Percentiles rank a stretch among this genome's conserved stretches.
phyloP scores from a whole-genome alignment of 331 rosid genomes.

The Malus hybrid region DNA sequence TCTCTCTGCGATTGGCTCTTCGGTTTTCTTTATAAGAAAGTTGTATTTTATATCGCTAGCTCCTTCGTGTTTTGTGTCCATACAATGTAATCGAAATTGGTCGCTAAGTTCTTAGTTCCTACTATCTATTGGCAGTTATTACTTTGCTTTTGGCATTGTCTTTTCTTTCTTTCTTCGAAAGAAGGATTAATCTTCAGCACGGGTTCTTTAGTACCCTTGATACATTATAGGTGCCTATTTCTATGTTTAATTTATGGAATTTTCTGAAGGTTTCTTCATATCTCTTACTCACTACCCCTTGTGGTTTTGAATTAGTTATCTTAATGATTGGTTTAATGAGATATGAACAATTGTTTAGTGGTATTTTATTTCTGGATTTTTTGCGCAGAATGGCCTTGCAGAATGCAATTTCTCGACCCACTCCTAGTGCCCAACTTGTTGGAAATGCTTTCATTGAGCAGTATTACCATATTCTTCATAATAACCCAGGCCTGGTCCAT shows the following conservation, averaged over 20 bases:
- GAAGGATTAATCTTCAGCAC: background rate
- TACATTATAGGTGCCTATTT: background rate
- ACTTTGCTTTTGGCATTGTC: background rate
- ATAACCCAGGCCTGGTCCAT: slow-evolving; percentile 80
- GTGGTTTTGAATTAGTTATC: background rate
- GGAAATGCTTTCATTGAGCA: slow-evolving; percentile 96
- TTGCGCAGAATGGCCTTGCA: slow-evolving; percentile 54
- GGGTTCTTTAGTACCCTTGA: background rate
- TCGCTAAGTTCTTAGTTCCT: background rate
- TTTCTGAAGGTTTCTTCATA: background rate
- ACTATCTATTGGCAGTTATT: background rate
- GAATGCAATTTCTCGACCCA: slow-evolving; percentile 23
- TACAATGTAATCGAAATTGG: background rate
- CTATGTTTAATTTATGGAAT: background rate
- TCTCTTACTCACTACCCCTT: background rate
- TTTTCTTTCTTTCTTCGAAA: background rate
- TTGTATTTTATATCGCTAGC: background rate
- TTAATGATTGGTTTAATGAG: slow-evolving; percentile 7
- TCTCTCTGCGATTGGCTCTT: background rate
- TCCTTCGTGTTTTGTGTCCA: background rate
- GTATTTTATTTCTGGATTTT: slow-evolving; percentile 7
- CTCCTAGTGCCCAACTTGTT: slow-evolving; percentile 62
- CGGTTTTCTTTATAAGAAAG: background rate
- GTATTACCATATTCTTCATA: slow-evolving; percentile 86
- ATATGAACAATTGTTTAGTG: slow-evolving; percentile 5